Conservation (phyloP, 2,329 filamentous ascomycete species). For the Diaporthe caulivora region DNA sequence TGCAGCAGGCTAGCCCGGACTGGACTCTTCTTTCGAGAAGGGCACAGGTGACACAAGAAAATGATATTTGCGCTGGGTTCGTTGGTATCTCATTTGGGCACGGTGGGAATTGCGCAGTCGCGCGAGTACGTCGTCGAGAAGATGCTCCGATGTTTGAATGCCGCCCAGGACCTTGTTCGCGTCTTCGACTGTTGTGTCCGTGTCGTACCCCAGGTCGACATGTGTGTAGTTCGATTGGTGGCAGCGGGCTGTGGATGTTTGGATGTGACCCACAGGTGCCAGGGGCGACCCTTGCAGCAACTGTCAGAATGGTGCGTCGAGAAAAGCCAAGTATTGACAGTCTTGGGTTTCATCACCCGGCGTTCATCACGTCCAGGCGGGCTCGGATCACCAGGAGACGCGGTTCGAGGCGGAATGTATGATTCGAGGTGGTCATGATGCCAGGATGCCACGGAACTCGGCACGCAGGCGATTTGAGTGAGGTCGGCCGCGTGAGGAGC, state of each 20-base stretch:
- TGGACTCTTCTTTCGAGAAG: conserved; percentile 14
- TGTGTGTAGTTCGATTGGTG: neutral
- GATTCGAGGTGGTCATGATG: conserved; percentile 8
- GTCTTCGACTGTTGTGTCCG: neutral
- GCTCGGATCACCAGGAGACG: conserved; percentile 21
- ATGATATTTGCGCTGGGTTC: neutral
- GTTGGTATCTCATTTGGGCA: neutral
- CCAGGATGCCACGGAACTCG: conserved; percentile 21
- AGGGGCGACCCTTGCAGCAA: conserved; percentile 2
- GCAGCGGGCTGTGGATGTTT: neutral
- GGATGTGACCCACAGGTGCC: neutral
- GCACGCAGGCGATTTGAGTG: conserved; percentile 10
- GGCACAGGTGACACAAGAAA: neutral
- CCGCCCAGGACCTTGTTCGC: neutral
- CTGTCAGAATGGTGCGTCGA: neutral
- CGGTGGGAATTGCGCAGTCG: neutral
- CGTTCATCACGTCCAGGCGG: neutral
- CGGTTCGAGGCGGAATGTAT: conserved; percentile 17
- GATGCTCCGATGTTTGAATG: neutral
- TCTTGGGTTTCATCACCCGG: conserved; percentile 30
- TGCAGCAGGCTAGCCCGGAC: conserved; percentile 9
- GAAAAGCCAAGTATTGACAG: conserved; percentile 18
- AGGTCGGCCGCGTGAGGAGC: neutral
- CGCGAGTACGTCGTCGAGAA: neutral
- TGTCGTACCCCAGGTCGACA: neutral